phyloP scores from a whole-genome alignment of 139 green algal genomes.

The Chlamydomonas eustigma region DNA sequence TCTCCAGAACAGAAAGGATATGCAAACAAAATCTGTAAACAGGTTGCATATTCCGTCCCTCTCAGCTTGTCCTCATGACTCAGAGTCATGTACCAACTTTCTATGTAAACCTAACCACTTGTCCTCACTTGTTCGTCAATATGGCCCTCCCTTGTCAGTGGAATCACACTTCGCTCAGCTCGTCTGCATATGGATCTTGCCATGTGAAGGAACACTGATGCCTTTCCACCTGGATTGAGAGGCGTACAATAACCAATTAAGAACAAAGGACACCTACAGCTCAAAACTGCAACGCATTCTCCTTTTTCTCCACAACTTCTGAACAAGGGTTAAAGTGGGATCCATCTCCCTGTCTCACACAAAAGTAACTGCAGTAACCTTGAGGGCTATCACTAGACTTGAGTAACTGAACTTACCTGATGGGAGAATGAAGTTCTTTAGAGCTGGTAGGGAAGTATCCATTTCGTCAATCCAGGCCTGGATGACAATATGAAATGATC shows the following conservation, averaged over 20 bases:
- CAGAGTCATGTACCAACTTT: too few relatives aligned
- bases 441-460: conserved; percentile 67
- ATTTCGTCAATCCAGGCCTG: conserved; percentile 82
- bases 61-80: too few relatives aligned
- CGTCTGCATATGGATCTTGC: conserved; percentile 63
- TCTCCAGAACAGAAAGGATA: neutral
- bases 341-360: too few relatives aligned
- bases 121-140: conserved; percentile 33
- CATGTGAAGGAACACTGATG: conserved; percentile 3
- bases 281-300: too few relatives aligned
- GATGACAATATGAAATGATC: neutral
- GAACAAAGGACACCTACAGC: too few relatives aligned
- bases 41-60: neutral
- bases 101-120: too few relatives aligned
- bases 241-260: too few relatives aligned
- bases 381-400: too few relatives aligned
- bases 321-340: too few relatives aligned
- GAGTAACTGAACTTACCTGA: conserved; percentile 44
- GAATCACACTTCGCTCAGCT: conserved; percentile 79
- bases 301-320: too few relatives aligned
- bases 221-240: neutral
- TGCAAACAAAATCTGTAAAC: neutral
- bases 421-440: conserved; percentile 93
- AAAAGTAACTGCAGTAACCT: too few relatives aligned
- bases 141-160: conserved; percentile 41